These are phyloP conservation scores for Passiflora organensis DNA, from an alignment of 345 rosid species.

Conservation along the genomic window DNA sequence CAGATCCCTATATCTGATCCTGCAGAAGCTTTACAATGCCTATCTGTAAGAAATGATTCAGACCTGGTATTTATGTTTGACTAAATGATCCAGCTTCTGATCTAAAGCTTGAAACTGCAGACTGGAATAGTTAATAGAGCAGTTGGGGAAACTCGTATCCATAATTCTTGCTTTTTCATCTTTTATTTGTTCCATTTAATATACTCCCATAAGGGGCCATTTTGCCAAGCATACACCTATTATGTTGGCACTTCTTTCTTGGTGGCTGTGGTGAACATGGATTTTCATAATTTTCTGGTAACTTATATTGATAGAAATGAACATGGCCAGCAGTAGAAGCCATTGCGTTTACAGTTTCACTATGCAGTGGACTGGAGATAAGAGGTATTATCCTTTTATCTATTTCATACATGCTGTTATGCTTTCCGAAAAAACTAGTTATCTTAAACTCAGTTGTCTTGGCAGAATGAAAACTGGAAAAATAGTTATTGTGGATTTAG, in stretches of 20 bases:
- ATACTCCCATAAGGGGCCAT: not conserved
- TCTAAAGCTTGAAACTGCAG: conserved; percentile 39
- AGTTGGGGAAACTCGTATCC: conserved; percentile 95
- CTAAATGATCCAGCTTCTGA: conserved; percentile 24
- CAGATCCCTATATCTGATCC: conserved; percentile 48
- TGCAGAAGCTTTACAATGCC: conserved; percentile 55
- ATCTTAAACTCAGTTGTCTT: conserved; percentile 9
- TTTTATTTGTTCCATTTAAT: not conserved
- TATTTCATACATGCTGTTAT: not conserved
- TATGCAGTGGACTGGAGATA: conserved; percentile 42
- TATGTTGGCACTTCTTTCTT: not conserved
- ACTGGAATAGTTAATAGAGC: conserved; percentile 73
- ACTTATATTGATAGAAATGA: conserved; percentile 57
- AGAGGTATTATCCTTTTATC: conserved; percentile 36
- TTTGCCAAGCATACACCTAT: not conserved
- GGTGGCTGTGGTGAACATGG: not conserved
- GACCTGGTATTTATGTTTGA: conserved; percentile 6
- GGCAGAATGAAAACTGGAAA: conserved; percentile 59
- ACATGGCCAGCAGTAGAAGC: conserved; percentile 88
- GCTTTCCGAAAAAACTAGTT: not conserved
- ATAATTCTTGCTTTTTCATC: conserved; percentile 1
- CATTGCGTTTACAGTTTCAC: conserved; percentile 65
- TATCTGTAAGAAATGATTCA: conserved; percentile 53
- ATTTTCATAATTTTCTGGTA: conserved; percentile 18
- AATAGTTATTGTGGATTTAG: conserved; percentile 77